Conservation (phyloP, 169 alveolate genomes). For the Babesia bigemina region DNA sequence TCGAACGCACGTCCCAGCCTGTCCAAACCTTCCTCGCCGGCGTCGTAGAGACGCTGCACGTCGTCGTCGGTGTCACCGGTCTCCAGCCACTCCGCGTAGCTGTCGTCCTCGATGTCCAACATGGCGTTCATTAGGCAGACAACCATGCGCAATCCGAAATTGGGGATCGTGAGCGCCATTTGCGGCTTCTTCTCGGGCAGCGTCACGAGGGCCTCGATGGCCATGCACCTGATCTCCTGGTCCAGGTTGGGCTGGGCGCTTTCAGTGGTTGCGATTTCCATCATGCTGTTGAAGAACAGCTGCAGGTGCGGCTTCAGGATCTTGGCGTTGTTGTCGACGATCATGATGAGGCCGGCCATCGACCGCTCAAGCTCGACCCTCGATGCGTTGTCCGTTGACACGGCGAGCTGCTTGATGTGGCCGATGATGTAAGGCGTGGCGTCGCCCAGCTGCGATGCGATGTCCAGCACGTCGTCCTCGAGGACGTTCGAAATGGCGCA, state of each 20-base stretch:
- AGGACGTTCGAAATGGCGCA: slow-evolving; percentile 69
- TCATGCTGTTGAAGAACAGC: slow-evolving; percentile 68
- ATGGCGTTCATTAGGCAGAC: slow-evolving; percentile 75
- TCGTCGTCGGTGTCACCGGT: slow-evolving; percentile 82
- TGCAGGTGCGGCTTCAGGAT: slow-evolving; percentile 66
- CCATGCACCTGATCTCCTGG: slow-evolving; percentile 71
- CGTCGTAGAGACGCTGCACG: slow-evolving; percentile 80
- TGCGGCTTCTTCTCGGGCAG: slow-evolving; percentile 78
- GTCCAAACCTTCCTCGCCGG: slow-evolving; percentile 85
- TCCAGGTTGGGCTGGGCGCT: slow-evolving; percentile 70
- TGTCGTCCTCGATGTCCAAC: slow-evolving; percentile 84
- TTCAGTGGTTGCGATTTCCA: slow-evolving; percentile 66
- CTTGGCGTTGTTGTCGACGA: slow-evolving; percentile 77
- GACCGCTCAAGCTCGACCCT: slow-evolving; percentile 77
- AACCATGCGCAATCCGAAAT: slow-evolving; percentile 75
- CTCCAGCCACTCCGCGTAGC: slow-evolving; percentile 83
- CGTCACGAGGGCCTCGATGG: slow-evolving; percentile 77
- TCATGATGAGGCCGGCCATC: slow-evolving; percentile 72
- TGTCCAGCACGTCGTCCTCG: slow-evolving; percentile 63
- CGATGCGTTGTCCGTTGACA: slow-evolving; percentile 67
- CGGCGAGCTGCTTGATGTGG: slow-evolving; percentile 68
- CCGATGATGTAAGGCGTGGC: slow-evolving; percentile 73
- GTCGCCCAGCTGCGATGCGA: slow-evolving; percentile 66
- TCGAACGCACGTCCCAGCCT: slow-evolving; percentile 83
- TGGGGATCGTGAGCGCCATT: slow-evolving; percentile 76